phyloP scores from a whole-genome alignment of 495 filamentous ascomycete species.

The Pyrenula aspistea region DNA sequence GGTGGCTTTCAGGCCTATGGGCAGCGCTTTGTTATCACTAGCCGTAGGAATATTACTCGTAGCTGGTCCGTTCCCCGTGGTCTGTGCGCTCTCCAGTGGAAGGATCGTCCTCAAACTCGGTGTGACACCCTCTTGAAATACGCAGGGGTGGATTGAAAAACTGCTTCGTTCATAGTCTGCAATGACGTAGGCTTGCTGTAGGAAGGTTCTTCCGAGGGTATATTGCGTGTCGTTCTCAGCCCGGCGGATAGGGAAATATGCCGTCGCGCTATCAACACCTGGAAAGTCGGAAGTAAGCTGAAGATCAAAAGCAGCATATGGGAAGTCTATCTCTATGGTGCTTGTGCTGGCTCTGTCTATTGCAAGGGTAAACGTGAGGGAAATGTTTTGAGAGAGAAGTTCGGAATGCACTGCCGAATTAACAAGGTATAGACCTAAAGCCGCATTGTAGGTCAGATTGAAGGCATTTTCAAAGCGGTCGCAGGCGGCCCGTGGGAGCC shows the following conservation, averaged over 20 bases:
- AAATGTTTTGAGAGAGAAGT: conserved; percentile 31
- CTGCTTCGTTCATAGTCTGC: conserved; percentile 14
- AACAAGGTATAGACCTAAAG: conserved; percentile 36
- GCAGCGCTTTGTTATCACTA: too few species aligned
- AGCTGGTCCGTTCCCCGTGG: too few species aligned
- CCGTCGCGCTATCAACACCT: conserved; percentile 17
- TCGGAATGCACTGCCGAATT: conserved; percentile 29
- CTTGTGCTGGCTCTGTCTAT: conserved; percentile 25
- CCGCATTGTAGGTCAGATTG: conserved; percentile 31
- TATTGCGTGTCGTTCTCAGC: conserved; percentile 39
- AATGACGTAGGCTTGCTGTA: conserved; percentile 37
- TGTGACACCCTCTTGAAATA: conserved; percentile 2
- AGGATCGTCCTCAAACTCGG: conserved; percentile 10
- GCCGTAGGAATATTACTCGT: too few species aligned
- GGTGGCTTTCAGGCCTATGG: too few species aligned
- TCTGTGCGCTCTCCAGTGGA: too few species aligned
- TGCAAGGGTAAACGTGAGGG: conserved; percentile 36
- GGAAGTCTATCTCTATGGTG: conserved; percentile 35
- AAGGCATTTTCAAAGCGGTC: conserved; percentile 40
- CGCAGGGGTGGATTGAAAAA: conserved; percentile 10
- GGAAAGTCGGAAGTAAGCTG: conserved; percentile 26
- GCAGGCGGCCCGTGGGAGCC: conserved; percentile 40
- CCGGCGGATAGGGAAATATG: conserved; percentile 41
- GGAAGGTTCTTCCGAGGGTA: conserved; percentile 41
- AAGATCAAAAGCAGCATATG: conserved; percentile 42